Evolutionary conservation across 495 filamentous ascomycete genomes (phyloP), one percentile per base, ranked within the genome.

Genomic region (Xylaria castorea): DNA sequence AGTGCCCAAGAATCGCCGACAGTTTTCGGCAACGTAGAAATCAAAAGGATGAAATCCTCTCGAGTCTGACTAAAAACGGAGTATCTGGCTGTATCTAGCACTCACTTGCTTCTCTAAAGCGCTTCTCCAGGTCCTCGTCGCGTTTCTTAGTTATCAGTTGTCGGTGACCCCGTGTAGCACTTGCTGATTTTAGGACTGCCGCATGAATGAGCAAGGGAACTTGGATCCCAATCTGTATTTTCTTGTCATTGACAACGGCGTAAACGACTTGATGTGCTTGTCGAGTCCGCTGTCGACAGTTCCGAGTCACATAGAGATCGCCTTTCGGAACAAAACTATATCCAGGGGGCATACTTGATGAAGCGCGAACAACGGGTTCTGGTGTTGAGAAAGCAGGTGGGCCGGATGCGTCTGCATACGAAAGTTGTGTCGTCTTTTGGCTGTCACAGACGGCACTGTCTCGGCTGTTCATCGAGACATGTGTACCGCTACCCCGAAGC

Each of bases 281-380:
- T n/a, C 76, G 77, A 4, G 83, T 81, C 22, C 72, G 64, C n/a
- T 73, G 71, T 38, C 81, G 80, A 71, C 82, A 85, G 73, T 82
- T 48, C 27, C 72, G 74, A 36, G 83, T 85, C 34, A 80, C 71
- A 73, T 82, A 85, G 2, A 73, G 62, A 68, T 83, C 73, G 64
- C 83, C 83, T 46, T 81, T 83, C 16, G 68, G 75, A 25, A 85
- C 78, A 27, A 82, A 82, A 20, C 32, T 64, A 70, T 85, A 85
- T 34, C 81, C 76, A 3, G 34, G 14, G 4, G 82, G 81, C 68
- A 84, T 75, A 0, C 71, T 74, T 32, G 68, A 71, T n/a, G 60
- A 62, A 18, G 30, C 44, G 11, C 60, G 32, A 44, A 71, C 60
- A 71, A 65, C 60, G 34, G 68, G 68, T 44, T 65, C 68, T 36